Evolutionary conservation across 2,329 filamentous ascomycete species (phyloP).

Genomic region (Macrophomina pseudophaseolina): DNA sequence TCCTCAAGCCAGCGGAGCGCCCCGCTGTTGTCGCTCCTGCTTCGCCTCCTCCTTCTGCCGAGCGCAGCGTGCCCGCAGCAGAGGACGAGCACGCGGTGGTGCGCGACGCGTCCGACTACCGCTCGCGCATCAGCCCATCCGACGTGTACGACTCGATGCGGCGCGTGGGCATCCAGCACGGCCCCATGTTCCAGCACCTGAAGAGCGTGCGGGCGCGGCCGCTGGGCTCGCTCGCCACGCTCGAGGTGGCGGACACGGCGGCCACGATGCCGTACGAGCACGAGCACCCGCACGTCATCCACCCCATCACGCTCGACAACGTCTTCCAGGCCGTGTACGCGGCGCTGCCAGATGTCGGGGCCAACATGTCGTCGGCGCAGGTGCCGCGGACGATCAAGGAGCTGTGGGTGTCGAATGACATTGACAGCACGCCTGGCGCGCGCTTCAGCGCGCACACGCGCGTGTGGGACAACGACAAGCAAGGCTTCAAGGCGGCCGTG

Average conservation of each 20-base stretch:
- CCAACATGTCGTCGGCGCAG: conserved; percentile 11
- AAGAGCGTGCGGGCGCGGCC: background rate
- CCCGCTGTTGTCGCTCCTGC: too few relatives aligned
- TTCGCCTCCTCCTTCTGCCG: too few relatives aligned
- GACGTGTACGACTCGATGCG: background rate
- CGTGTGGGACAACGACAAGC: background rate
- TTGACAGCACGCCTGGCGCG: background rate
- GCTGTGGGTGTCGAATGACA: background rate
- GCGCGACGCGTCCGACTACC: background rate
- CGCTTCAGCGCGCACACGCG: background rate
- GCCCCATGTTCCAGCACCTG: conserved; percentile 10
- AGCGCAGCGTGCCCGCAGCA: background rate
- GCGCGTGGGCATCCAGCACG: conserved; percentile 8
- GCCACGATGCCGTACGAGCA: conserved; percentile 6
- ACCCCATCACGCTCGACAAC: conserved; percentile 10
- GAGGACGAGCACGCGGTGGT: too few relatives aligned
- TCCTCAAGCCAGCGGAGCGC: too few relatives aligned
- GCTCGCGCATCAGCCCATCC: background rate
- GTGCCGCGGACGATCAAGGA: conserved; percentile 2
- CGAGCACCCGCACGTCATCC: conserved; percentile 1
- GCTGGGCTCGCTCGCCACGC: background rate
- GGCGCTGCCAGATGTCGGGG: background rate
- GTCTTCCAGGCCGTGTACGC: conserved; percentile 5
- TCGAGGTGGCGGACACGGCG: background rate
- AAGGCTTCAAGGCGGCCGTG: background rate